Conservation (phyloP, 2,329 filamentous ascomycete species). For the Thelonectria rubi region DNA sequence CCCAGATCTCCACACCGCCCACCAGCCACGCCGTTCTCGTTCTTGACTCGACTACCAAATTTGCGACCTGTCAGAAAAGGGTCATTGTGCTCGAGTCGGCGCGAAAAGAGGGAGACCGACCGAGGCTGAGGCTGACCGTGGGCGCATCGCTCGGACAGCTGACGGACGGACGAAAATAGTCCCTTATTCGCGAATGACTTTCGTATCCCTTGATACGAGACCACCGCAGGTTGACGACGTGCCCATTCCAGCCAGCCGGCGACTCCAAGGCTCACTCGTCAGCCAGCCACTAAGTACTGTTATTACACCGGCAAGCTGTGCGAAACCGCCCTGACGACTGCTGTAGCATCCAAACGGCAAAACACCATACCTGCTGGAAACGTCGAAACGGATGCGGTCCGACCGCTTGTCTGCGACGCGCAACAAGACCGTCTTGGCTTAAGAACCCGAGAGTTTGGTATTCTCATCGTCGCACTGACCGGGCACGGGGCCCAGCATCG, state of each 20-base stretch:
- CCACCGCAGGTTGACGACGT: not conserved
- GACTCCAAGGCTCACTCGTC: constrained; percentile 1
- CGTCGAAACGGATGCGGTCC: constrained; percentile 6
- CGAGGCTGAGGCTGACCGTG: constrained; percentile 9
- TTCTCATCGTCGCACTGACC: constrained; percentile 8
- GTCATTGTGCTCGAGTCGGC: not conserved
- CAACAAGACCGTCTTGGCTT: constrained; percentile 1
- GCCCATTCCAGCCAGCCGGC: not conserved
- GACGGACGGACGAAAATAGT: not conserved
- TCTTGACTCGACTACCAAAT: constrained; percentile 15
- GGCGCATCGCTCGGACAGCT: constrained; percentile 9
- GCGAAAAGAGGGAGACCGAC: not conserved
- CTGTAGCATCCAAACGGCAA: not conserved
- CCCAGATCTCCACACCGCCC: not conserved
- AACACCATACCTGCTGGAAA: not conserved
- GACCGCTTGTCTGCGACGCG: constrained; percentile 4
- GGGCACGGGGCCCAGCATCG: constrained; percentile 19
- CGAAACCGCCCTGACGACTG: not conserved
- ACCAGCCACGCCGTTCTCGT: constrained; percentile 5
- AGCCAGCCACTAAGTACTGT: constrained; percentile 3
- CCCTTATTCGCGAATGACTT: not conserved
- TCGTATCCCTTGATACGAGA: constrained; percentile 10
- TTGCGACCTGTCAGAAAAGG: constrained; percentile 6
- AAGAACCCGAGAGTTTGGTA: constrained; percentile 14
- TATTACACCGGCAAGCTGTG: not conserved